These are phyloP conservation scores for Tulasnella calospora DNA, from an alignment of 768 basidiomycete genomes.

Conservation along the genomic window DNA sequence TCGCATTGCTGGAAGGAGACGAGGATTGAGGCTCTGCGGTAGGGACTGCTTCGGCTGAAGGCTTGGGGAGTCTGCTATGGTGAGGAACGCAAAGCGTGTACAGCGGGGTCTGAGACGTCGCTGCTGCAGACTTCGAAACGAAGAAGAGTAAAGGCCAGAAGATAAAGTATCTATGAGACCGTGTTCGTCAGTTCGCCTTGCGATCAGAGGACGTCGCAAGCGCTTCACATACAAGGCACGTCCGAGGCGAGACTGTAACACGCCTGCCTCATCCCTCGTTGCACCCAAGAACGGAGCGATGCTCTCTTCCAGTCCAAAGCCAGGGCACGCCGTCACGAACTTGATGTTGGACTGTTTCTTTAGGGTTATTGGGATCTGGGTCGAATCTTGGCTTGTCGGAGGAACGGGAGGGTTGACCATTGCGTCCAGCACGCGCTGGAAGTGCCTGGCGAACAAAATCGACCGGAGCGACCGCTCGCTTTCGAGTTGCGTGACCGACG, in stretches of 20 bases:
- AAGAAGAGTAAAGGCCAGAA: slow-evolving; percentile 63
- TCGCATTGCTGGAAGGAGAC: background rate
- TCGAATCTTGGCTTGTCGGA: slow-evolving; percentile 39
- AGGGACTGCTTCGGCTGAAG: slow-evolving; percentile 13
- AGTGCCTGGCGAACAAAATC: slow-evolving; percentile 61
- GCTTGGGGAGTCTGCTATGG: background rate
- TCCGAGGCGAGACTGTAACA: slow-evolving; percentile 43
- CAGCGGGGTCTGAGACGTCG: slow-evolving; percentile 68
- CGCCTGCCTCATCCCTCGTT: slow-evolving; percentile 27
- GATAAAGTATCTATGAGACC: slow-evolving; percentile 49
- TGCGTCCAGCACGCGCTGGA: slow-evolving; percentile 80
- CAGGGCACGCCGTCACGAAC: slow-evolving; percentile 67
- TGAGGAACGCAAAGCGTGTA: slow-evolving; percentile 72
- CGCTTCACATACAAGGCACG: slow-evolving; percentile 44
- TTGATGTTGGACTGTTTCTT: slow-evolving; percentile 66
- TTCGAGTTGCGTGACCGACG: slow-evolving; percentile 40
- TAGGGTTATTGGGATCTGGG: slow-evolving; percentile 13
- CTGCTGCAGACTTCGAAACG: slow-evolving; percentile 60
- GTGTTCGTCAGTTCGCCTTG: background rate
- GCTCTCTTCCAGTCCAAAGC: slow-evolving; percentile 67
- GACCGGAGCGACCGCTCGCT: slow-evolving; percentile 59
- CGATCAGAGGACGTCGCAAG: background rate
- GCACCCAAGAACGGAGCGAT: slow-evolving; percentile 45
- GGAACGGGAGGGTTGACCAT: slow-evolving; percentile 58
- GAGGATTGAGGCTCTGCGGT: background rate